Evolutionary conservation across 257 asterid genomes (phyloP), one percentile per base, ranked within the genome.

Genomic region (Buddleja alternifolia): DNA sequence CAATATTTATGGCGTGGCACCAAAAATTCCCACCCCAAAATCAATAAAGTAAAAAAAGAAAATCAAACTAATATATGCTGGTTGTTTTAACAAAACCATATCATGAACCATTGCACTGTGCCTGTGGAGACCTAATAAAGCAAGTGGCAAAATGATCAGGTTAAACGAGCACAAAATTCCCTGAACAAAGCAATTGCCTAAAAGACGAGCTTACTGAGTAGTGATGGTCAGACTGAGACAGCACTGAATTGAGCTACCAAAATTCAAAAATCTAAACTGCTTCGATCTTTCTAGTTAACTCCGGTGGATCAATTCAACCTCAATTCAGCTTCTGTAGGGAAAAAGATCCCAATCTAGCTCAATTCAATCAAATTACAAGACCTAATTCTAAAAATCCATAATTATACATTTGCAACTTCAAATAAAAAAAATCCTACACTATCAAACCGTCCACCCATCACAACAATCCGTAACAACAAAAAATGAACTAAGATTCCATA

Each of bases 261-360:
- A 58, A 47, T 7, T 48, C 12, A 61, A 17, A n/a, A 60, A 10
- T 6, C 41, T 60, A 3, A 40, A 10, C 52, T 15, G 9, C 19
- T 39, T 1, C 19, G 10, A 3, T 21, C 2, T 37, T 12, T 39
- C 34, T 7, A 66, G 36, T 9, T 19, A 37, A 10, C 3, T 4
- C 39, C n/a, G 12, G 42, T n/a, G 16, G 62, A 54, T 40, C 37
- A 41, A 24, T 2, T 25, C 6, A 68, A 34, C 12, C 37, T 8
- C 45, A 67, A 68, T 15, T 41, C 9, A 67, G 61, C 53, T 66
- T 8, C 10, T 1, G 37, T 1, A 15, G 12, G 8, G 4, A 11
- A 4, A 20, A 64, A 51, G 21, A 20, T 42, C 65, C 53, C n/a
- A 58, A 72, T 54, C 70, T 6, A 36, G 60, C 60, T 39, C 80